phyloP scores from a whole-genome alignment of 257 asterid genomes.

The Petunia secreta region DNA sequence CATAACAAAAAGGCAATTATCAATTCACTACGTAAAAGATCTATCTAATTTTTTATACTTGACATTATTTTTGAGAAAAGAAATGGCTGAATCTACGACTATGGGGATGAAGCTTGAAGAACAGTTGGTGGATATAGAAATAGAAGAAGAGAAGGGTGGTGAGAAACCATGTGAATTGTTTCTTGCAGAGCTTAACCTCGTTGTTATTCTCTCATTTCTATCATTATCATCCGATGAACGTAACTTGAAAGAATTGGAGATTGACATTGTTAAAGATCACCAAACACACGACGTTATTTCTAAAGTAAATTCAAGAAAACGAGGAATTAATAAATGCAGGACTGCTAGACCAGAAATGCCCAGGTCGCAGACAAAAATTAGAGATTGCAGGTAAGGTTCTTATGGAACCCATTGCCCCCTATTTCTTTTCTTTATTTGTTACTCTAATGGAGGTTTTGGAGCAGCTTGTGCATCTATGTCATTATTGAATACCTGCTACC shows the following conservation, averaged over 20 bases:
- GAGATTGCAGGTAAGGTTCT: slow-evolving; percentile 38
- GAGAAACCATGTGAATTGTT: slow-evolving; percentile 21
- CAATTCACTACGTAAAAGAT: background rate
- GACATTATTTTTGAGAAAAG: background rate
- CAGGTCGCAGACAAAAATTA: slow-evolving; percentile 33
- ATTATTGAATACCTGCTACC: background rate
- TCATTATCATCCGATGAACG: slow-evolving; percentile 39
- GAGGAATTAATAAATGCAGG: slow-evolving; percentile 21
- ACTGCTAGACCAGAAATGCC: slow-evolving; percentile 20
- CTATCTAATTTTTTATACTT: background rate
- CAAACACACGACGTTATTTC: background rate
- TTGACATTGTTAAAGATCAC: background rate
- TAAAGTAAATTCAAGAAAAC: background rate
- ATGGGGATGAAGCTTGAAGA: background rate
- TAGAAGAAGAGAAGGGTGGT: slow-evolving; percentile 19
- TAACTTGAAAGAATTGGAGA: slow-evolving; percentile 15
- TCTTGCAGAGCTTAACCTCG: slow-evolving; percentile 46
- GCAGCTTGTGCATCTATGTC: background rate
- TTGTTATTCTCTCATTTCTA: slow-evolving; percentile 48
- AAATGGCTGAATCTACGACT: slow-evolving; percentile 33
- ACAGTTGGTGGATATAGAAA: background rate
- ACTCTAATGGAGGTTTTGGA: background rate
- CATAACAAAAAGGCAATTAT: background rate
- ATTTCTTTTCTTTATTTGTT: background rate
- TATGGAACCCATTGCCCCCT: background rate